Evolutionary conservation across 768 basidiomycete genomes (phyloP).

Genomic region (Naganishia antarctica): DNA sequence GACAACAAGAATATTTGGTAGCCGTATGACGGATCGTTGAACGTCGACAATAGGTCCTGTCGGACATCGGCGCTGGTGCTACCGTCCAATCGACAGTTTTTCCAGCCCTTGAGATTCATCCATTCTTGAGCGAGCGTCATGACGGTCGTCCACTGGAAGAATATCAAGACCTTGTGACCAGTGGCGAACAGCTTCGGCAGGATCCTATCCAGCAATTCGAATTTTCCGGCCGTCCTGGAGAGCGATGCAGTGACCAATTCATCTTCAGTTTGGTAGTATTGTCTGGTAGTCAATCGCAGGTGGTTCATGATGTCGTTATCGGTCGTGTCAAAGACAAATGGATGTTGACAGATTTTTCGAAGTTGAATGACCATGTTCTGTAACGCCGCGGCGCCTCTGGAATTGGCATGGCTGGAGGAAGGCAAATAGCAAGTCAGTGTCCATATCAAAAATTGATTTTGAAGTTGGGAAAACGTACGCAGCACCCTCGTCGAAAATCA

Average conservation of each 20-base stretch:
- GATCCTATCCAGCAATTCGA: slow-evolving; percentile 83
- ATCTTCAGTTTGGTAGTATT: not conserved
- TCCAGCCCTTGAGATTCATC: slow-evolving; percentile 76
- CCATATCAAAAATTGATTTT: not conserved
- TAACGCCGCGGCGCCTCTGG: slow-evolving; percentile 35
- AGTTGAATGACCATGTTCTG: slow-evolving; percentile 95
- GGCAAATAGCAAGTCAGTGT: not conserved
- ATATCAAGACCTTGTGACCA: slow-evolving; percentile 86
- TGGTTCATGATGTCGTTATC: slow-evolving; percentile 84
- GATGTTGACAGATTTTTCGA: slow-evolving; percentile 96
- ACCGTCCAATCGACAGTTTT: slow-evolving; percentile 89
- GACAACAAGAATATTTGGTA: slow-evolving; percentile 89
- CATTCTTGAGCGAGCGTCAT: slow-evolving; percentile 99
- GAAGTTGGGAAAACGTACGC: slow-evolving; percentile 31
- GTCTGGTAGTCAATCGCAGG: not conserved
- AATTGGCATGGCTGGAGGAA: slow-evolving; percentile 28
- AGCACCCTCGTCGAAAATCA: slow-evolving; percentile 55
- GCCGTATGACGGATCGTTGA: slow-evolving; percentile 84
- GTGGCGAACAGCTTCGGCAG: slow-evolving; percentile 91
- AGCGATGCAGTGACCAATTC: not conserved
- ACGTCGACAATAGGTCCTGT: slow-evolving; percentile 73
- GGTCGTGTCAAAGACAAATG: slow-evolving; percentile 90
- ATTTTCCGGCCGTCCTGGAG: slow-evolving; percentile 75
- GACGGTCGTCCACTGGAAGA: slow-evolving; percentile 99
- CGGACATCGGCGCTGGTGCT: slow-evolving; percentile 94